Conservation (phyloP, 495 filamentous ascomycete genomes). For the Xanthoparmelia taractica region DNA sequence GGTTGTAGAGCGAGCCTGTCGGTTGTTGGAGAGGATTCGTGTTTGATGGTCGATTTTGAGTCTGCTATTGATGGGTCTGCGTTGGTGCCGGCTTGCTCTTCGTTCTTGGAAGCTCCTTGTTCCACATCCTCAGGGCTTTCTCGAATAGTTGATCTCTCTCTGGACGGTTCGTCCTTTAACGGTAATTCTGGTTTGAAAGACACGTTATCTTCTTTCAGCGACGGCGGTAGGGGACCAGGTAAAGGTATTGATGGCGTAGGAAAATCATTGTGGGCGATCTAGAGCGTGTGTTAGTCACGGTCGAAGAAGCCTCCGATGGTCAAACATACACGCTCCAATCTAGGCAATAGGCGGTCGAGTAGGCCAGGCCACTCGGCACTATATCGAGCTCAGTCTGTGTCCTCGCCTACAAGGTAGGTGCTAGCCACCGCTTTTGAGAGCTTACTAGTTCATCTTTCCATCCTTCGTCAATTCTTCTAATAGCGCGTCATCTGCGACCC, state of each 20-base stretch:
- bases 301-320: slow-evolving; percentile 6
- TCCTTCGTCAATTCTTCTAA: slow-evolving; percentile 56
- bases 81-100: slow-evolving; percentile 6
- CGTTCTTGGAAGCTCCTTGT: slow-evolving; percentile 3
- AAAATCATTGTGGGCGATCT: slow-evolving; percentile 50
- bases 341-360: slow-evolving; percentile 43
- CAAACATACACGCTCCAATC: slow-evolving; percentile 45
- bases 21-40: slow-evolving; percentile 36
- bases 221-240: slow-evolving; percentile 25
- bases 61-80: slow-evolving; percentile 24
- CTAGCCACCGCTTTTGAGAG: slow-evolving; percentile 7
- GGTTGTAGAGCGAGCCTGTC: slow-evolving; percentile 27
- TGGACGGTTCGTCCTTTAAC: slow-evolving; percentile 6
- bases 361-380: slow-evolving; percentile 51
- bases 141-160: slow-evolving; percentile 1
- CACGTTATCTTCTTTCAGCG: slow-evolving; percentile 20
- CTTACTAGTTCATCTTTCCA: slow-evolving; percentile 63
- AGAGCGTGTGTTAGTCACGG: slow-evolving; percentile 13
- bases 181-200: slow-evolving; percentile 5
- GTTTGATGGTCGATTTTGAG: slow-evolving; percentile 31
- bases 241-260: slow-evolving; percentile 40
- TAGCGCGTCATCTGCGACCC: slow-evolving; percentile 49
- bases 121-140: background rate
- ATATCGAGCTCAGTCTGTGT: slow-evolving; percentile 26
- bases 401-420: background rate